Conservation (phyloP, 495 filamentous ascomycete genomes). For the Pyrenula massariospora region DNA sequence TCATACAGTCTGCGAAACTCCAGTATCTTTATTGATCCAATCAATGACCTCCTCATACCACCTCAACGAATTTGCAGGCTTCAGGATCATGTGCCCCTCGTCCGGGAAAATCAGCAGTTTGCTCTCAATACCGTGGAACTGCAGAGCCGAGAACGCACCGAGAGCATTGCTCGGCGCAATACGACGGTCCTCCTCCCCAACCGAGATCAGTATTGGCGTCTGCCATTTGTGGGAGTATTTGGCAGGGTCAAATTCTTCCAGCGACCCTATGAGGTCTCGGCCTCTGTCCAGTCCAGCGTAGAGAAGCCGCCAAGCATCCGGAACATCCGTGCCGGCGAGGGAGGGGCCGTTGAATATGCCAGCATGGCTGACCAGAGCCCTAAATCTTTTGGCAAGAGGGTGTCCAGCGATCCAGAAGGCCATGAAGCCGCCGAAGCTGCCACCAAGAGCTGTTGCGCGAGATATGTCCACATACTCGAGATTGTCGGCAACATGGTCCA, state of each 20-base stretch:
- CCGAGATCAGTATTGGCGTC: background rate
- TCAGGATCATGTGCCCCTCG: background rate
- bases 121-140: background rate
- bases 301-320: background rate
- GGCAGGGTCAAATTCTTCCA: background rate
- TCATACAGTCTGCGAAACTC: too few relatives aligned
- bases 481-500: background rate
- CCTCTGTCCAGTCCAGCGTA: background rate
- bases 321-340: background rate
- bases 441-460: background rate
- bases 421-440: background rate
- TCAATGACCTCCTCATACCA: background rate
- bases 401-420: background rate
- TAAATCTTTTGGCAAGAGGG: background rate
- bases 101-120: background rate
- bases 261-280: background rate
- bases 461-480: background rate
- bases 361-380: background rate
- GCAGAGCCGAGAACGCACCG: background rate
- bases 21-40: background rate
- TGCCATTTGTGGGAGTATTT: background rate
- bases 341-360: background rate
- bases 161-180: background rate
- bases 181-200: background rate
- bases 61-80: background rate